These are phyloP conservation scores for Calocybe cyanea DNA, from an alignment of 768 basidiomycete genomes.

Conservation along the genomic window DNA sequence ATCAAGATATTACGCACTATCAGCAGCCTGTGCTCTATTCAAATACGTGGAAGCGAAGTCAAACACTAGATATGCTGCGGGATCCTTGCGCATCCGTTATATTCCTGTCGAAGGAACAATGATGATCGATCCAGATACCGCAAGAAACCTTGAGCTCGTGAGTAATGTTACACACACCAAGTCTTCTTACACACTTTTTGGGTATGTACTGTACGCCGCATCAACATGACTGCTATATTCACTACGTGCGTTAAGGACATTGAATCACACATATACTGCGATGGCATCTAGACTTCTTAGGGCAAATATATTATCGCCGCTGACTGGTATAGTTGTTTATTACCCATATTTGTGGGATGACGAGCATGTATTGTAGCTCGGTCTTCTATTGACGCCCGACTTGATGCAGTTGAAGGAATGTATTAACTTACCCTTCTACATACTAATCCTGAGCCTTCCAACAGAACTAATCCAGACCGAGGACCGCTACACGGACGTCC, in stretches of 20 bases:
- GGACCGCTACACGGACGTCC: slow-evolving; percentile 64
- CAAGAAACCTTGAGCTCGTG: slow-evolving; percentile 85
- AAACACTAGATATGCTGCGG: slow-evolving; percentile 65
- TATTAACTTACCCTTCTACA: too few species aligned
- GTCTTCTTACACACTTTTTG: slow-evolving; percentile 73
- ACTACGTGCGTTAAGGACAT: slow-evolving; percentile 28
- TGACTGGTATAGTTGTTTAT: slow-evolving; percentile 49
- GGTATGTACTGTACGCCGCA: slow-evolving; percentile 44
- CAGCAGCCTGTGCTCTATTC: slow-evolving; percentile 83
- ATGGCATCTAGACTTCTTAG: slow-evolving; percentile 85
- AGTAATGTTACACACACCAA: slow-evolving; percentile 67
- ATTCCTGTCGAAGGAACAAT: slow-evolving; percentile 85
- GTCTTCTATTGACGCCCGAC: slow-evolving; percentile 68
- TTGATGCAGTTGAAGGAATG: slow-evolving; percentile 83
- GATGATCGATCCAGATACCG: slow-evolving; percentile 91
- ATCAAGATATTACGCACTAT: slow-evolving; percentile 86
- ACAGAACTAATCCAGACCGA: slow-evolving; percentile 76
- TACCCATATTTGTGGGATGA: not conserved
- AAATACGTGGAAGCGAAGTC: slow-evolving; percentile 72
- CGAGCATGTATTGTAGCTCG: slow-evolving; percentile 37
- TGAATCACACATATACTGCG: slow-evolving; percentile 84
- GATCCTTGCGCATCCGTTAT: slow-evolving; percentile 72
- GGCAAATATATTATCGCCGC: slow-evolving; percentile 77
- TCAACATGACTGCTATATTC: not conserved
- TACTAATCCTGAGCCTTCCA: slow-evolving; percentile 6